Percentiles rank a stretch among this genome's conserved stretches.
Evolutionary conservation across 1,284 basidiomycete genomes (phyloP).

Genomic region (Cryptococcus sp.): DNA sequence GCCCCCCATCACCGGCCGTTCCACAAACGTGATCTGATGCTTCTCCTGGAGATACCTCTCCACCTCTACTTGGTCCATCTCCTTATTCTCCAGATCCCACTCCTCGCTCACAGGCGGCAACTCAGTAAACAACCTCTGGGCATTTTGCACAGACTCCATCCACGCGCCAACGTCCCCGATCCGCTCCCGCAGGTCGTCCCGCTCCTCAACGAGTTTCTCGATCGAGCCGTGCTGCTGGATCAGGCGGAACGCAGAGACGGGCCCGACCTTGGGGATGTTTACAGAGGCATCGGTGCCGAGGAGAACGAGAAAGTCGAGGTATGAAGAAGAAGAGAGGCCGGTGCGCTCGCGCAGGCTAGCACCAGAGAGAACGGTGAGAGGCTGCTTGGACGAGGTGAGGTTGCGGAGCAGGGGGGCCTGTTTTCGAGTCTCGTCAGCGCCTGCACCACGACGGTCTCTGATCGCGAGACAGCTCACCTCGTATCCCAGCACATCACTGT

Average conservation of each 20-base stretch:
- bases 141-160: slow-evolving; percentile 37
- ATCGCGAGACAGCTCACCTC: slow-evolving; percentile 28
- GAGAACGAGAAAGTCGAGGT: slow-evolving; percentile 76
- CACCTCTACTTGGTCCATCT: slow-evolving; percentile 23
- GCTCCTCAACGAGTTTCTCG: slow-evolving; percentile 61
- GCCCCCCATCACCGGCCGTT: background rate
- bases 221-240: slow-evolving; percentile 68
- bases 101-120: slow-evolving; percentile 31
- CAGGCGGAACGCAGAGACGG: slow-evolving; percentile 65
- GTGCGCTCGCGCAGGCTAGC: slow-evolving; percentile 55
- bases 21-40: slow-evolving; percentile 31
- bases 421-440: background rate
- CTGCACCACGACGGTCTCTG: background rate
- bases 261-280: slow-evolving; percentile 74
- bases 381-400: slow-evolving; percentile 58
- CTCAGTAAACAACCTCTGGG: slow-evolving; percentile 43
- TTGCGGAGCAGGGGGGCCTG: slow-evolving; percentile 74
- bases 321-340: slow-evolving; percentile 58
- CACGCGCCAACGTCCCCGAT: slow-evolving; percentile 29
- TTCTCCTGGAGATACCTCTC: slow-evolving; percentile 31
- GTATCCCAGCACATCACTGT: slow-evolving; percentile 57
- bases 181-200: slow-evolving; percentile 22
- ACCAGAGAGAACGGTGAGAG: slow-evolving; percentile 64
- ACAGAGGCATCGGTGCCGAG: slow-evolving; percentile 85
- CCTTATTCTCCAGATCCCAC: slow-evolving; percentile 14